These are phyloP conservation scores for Ceraceosorus guamensis DNA, from an alignment of 1,284 basidiomycete genomes.

Conservation along the genomic window DNA sequence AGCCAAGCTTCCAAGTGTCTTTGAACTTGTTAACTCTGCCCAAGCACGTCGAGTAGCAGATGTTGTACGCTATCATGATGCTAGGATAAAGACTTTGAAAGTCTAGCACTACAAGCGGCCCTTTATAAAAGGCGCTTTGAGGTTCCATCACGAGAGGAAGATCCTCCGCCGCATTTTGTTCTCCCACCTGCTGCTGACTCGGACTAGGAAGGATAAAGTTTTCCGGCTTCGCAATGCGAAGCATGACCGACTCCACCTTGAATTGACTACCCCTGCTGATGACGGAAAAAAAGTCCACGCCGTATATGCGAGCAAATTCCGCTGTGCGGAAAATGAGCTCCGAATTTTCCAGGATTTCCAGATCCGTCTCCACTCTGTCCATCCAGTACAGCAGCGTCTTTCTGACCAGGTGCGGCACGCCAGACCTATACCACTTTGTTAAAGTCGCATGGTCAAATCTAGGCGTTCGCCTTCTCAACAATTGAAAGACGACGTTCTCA, in stretches of 20 bases:
- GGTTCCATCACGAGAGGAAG: conserved; percentile 93
- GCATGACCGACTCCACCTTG: conserved; percentile 98
- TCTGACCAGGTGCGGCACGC: conserved; percentile 11
- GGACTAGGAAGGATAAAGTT: conserved; percentile 52
- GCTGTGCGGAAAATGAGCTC: conserved; percentile 44
- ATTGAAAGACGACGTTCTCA: conserved; percentile 69
- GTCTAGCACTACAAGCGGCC: conserved; percentile 83
- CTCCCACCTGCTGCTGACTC: conserved; percentile 46
- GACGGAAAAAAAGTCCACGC: conserved; percentile 93
- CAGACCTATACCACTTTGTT: conserved; percentile 62
- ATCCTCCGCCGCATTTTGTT: conserved; percentile 90
- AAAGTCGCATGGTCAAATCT: conserved; percentile 65
- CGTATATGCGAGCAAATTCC: conserved; percentile 92
- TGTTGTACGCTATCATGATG: conserved; percentile 94
- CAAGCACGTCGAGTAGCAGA: conserved; percentile 68
- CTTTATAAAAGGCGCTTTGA: conserved; percentile 80
- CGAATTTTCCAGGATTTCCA: conserved; percentile 37
- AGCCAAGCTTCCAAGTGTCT: conserved; percentile 74
- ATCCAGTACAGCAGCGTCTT: conserved; percentile 30
- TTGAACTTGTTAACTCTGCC: conserved; percentile 77
- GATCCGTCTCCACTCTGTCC: conserved; percentile 25
- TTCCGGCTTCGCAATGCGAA: conserved; percentile 94
- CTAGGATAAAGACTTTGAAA: conserved; percentile 95
- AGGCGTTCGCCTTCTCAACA: conserved; percentile 54
- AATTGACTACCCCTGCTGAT: conserved; percentile 91